These are phyloP conservation scores for Tolypocladium tropicale DNA, from an alignment of 2,329 filamentous ascomycete species.

Conservation along the genomic window DNA sequence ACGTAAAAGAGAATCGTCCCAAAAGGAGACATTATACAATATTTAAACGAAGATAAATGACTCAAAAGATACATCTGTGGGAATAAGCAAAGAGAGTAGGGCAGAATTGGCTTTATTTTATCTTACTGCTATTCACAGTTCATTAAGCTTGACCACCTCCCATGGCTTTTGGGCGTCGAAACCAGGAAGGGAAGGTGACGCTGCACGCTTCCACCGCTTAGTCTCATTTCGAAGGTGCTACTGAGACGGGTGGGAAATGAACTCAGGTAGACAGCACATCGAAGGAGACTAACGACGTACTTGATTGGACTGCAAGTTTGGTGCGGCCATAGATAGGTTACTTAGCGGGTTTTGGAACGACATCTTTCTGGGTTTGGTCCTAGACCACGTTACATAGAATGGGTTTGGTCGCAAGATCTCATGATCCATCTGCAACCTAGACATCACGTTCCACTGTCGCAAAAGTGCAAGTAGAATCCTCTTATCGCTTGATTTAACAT, in stretches of 20 bases:
- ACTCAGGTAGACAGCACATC: background rate
- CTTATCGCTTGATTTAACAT: too few relatives aligned
- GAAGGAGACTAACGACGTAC: background rate
- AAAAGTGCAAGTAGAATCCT: too few relatives aligned
- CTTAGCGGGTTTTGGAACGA: background rate
- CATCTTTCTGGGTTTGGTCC: background rate
- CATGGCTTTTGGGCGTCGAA: background rate
- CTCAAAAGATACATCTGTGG: background rate
- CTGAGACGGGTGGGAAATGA: background rate
- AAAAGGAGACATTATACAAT: background rate
- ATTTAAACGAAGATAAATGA: background rate
- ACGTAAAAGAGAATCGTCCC: background rate
- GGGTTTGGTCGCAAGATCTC: background rate
- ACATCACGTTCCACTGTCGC: background rate
- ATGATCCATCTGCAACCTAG: background rate
- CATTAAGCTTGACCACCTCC: background rate
- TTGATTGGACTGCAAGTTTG: background rate
- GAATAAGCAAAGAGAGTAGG: background rate
- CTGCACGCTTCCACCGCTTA: background rate
- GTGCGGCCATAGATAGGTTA: background rate
- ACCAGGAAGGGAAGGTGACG: background rate
- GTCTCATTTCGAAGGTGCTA: background rate
- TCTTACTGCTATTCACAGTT: background rate
- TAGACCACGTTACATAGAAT: background rate
- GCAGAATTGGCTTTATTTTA: background rate